Evolutionary conservation across 495 filamentous ascomycete species (phyloP), one percentile per base, ranked within the genome.

Genomic region (Penicillium canescens): DNA sequence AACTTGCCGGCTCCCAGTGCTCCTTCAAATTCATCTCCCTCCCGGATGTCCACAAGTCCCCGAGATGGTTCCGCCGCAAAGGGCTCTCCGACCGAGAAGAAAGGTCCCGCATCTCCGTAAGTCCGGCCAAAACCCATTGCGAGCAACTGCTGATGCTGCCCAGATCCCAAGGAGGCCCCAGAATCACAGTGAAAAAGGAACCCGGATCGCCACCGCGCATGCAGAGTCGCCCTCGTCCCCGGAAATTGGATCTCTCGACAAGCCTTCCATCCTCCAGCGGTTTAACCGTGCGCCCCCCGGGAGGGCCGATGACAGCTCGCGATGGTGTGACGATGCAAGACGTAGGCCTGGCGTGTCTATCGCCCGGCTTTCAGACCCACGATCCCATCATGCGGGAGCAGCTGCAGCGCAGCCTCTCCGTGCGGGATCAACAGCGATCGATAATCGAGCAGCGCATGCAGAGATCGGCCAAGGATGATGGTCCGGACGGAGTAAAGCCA

Each of bases 301-400:
- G 82, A 36, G 85, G 87, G 20, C 91, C 88, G 23, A 78, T 96
- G 72, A 94, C 90, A 6, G 85, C 87, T 26, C 85, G 87, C 44
- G 90, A 93, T 55, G 86, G 86, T 9, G 73, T 93, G 13, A 87
- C 72, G 16, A 93, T 97, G 73, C 92, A 96, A 62, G 87, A 96
- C 66, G 90, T 98, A 12, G 94, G 94, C 39, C 80, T 98, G 52
- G 92, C 93, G 20, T 98, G 94, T 61, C 76, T 98, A 45, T 97
- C 93, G 12, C 94, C 94, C 0, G 94, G 94, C 23, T 98, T 98
- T 66, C 86, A 92, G 43, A 97, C 94, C 2, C 87, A 97, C 57
- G 93, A 98, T 71, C 94, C 94, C n/a, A 80, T 86, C 11, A 96
- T 96, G 91, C 84, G 92, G 59, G 91, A 97, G 70, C 93, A 97